A percentile compares a stretch with the other conserved stretches of the same genome.
phyloP scores from a whole-genome alignment of 441 rosid genomes.

The Populus trichocarpa region DNA sequence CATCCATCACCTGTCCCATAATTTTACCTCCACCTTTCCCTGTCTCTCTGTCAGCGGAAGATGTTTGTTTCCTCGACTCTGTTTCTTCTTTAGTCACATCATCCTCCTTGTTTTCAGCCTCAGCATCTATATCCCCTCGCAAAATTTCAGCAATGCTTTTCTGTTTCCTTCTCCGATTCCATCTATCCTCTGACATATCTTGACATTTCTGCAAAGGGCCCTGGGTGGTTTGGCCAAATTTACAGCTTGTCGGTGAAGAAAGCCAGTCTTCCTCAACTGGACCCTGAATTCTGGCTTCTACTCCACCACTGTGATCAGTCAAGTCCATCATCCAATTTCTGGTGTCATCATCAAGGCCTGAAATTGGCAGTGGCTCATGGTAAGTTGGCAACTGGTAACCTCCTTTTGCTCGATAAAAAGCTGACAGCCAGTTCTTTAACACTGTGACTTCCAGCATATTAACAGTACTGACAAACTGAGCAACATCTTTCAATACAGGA shows the following conservation, averaged over 20 bases:
- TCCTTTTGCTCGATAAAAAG: slow-evolving; percentile 51
- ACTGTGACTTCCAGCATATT: slow-evolving; percentile 45
- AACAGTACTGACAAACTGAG: slow-evolving; percentile 24
- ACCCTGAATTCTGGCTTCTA: slow-evolving; percentile 32
- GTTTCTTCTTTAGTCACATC: slow-evolving; percentile 20
- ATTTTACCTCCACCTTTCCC: slow-evolving; percentile 10
- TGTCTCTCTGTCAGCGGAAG: slow-evolving; percentile 34
- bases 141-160: slow-evolving; percentile 87
- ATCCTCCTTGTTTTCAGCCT: slow-evolving; percentile 18
- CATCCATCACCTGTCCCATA: neutral
- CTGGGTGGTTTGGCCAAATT: slow-evolving; percentile 20
- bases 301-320: slow-evolving; percentile 6
- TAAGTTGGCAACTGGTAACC: slow-evolving; percentile 32
- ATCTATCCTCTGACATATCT: slow-evolving; percentile 34
- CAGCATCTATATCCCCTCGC: slow-evolving; percentile 33
- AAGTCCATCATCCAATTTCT: slow-evolving; percentile 19
- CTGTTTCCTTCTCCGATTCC: slow-evolving; percentile 50
- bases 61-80: slow-evolving; percentile 15
- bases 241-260: slow-evolving; percentile 20
- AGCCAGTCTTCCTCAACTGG: slow-evolving; percentile 47
- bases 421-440: slow-evolving; percentile 56
- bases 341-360: slow-evolving; percentile 56
- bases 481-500: slow-evolving; percentile 37
- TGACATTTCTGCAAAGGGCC: slow-evolving; percentile 34
- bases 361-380: slow-evolving; percentile 42